A percentile compares a stretch with the other conserved stretches of the same genome.
Conservation (phyloP, 2,329 filamentous ascomycete genomes). For the Colletotrichum karsti region DNA sequence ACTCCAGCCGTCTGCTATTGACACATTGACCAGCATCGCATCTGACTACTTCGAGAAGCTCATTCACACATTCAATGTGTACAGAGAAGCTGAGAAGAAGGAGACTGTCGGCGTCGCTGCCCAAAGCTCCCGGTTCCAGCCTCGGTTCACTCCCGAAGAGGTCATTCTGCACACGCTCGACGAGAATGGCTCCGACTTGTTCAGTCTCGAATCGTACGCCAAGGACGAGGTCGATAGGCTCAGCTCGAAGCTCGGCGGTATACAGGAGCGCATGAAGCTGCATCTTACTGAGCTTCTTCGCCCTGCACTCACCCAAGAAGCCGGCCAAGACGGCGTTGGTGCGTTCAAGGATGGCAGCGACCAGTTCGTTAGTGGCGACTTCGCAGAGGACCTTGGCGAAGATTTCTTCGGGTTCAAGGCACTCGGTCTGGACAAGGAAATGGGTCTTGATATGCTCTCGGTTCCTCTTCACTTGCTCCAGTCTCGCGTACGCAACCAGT, state of each 20-base stretch:
- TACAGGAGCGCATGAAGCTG: slow-evolving; percentile 94
- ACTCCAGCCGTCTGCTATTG: slow-evolving; percentile 92
- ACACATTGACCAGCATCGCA: slow-evolving; percentile 88
- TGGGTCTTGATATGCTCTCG: slow-evolving; percentile 86
- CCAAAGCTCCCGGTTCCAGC: slow-evolving; percentile 58
- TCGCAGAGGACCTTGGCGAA: slow-evolving; percentile 96
- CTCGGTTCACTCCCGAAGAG: slow-evolving; percentile 84
- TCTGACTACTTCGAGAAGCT: slow-evolving; percentile 91
- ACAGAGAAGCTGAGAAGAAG: slow-evolving; percentile 83
- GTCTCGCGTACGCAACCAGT: slow-evolving; percentile 85
- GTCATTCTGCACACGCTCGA: slow-evolving; percentile 85
- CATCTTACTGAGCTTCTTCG: slow-evolving; percentile 94
- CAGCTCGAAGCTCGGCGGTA: slow-evolving; percentile 77
- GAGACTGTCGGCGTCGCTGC: slow-evolving; percentile 57
- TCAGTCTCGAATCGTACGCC: slow-evolving; percentile 84
- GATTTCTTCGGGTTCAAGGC: slow-evolving; percentile 99
- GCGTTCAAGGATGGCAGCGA: slow-evolving; percentile 97
- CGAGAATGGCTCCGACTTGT: slow-evolving; percentile 84
- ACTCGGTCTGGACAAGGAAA: slow-evolving; percentile 89
- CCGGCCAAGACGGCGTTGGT: slow-evolving; percentile 82
- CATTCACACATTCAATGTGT: slow-evolving; percentile 80
- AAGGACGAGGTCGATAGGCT: slow-evolving; percentile 94
- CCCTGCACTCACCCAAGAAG: slow-evolving; percentile 80
- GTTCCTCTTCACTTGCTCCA: slow-evolving; percentile 95
- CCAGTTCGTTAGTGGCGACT: slow-evolving; percentile 95